These are phyloP conservation scores for Remersonia thermophila DNA, from an alignment of 2,329 filamentous ascomycete genomes.

Conservation along the genomic window DNA sequence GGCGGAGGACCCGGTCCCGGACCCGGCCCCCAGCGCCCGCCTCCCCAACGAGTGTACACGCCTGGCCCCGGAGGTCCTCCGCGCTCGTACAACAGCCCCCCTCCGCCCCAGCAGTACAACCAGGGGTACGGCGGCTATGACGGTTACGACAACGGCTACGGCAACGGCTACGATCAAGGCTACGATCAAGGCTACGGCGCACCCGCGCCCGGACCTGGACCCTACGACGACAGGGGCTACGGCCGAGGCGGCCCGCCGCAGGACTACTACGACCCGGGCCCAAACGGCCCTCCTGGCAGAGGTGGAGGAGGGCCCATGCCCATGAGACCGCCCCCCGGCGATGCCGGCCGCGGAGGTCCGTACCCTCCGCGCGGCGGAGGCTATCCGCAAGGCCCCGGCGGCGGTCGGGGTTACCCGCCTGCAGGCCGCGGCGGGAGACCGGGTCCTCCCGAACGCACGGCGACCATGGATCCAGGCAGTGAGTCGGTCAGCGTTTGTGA, in stretches of 20 bases:
- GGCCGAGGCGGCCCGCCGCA: constrained; percentile 29
- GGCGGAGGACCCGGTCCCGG: constrained; percentile 30
- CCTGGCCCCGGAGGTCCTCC: constrained; percentile 19
- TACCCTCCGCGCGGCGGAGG: constrained; percentile 27
- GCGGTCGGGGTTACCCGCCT: constrained; percentile 23
- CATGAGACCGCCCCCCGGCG: constrained; percentile 27
- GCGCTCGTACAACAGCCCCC: constrained; percentile 23
- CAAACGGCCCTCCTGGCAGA: constrained; percentile 24
- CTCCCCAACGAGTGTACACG: constrained; percentile 26
- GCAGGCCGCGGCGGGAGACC: constrained; percentile 29
- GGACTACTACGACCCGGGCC: constrained; percentile 30
- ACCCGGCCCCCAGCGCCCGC: constrained; percentile 29
- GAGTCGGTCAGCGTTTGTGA: constrained; percentile 15
- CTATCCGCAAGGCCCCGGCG: constrained; percentile 22
- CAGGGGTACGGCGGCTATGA: constrained; percentile 36
- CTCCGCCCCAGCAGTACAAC: constrained; percentile 22
- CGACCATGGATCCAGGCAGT: constrained; percentile 31
- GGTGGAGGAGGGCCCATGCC: constrained; percentile 32
- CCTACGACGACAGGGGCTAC: constrained; percentile 35
- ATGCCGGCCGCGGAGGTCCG: constrained; percentile 25
- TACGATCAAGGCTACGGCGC: constrained; percentile 26
- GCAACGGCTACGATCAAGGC: constrained; percentile 27
- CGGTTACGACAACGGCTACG: constrained; percentile 33
- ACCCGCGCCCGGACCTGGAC: constrained; percentile 13
- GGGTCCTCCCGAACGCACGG: constrained; percentile 26